Percentiles rank a stretch among this genome's conserved stretches.
Evolutionary conservation across 192 early-diverging fungal species (phyloP).

Genomic region (Backusella parvicylindrica): DNA sequence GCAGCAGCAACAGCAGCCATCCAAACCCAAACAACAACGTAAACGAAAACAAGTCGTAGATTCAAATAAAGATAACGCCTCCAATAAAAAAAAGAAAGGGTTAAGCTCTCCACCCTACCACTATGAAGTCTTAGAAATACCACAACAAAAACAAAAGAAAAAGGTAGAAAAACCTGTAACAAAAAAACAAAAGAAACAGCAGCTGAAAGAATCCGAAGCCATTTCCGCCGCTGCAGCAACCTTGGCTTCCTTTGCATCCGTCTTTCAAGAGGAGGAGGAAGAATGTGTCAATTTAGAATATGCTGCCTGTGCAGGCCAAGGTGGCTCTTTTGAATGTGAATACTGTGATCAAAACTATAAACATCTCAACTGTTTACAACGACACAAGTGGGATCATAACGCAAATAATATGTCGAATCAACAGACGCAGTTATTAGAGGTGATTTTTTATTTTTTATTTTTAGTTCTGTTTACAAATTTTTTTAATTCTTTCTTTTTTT

Average conservation of each 20-base stretch:
- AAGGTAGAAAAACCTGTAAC: constrained; percentile 6
- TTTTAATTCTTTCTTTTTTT: background rate
- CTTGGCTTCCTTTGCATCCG: constrained; percentile 23
- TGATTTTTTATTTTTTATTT: constrained; percentile 1
- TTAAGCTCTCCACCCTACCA: constrained; percentile 13
- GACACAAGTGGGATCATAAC: constrained; percentile 12
- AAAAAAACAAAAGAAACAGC: background rate
- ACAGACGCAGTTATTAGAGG: constrained; percentile 28
- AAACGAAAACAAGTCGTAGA: constrained; percentile 17
- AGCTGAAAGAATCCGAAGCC: constrained; percentile 14
- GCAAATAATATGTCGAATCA: constrained; percentile 4
- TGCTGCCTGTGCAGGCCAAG: background rate
- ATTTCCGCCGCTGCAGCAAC: constrained; percentile 27
- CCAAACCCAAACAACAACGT: constrained; percentile 19
- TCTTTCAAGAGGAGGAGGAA: background rate
- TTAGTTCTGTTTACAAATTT: background rate
- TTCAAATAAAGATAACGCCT: background rate
- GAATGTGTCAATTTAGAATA: constrained; percentile 17
- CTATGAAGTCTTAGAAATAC: constrained; percentile 22
- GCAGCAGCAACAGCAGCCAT: background rate
- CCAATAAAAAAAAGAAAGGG: background rate
- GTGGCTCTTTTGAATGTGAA: background rate
- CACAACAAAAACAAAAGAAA: background rate
- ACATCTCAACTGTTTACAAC: constrained; percentile 13
- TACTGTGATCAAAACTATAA: constrained; percentile 1